A percentile compares a stretch with the other conserved stretches of the same genome.
Conservation (phyloP, 2,329 filamentous ascomycete species). For the Ilyonectria sp. region DNA sequence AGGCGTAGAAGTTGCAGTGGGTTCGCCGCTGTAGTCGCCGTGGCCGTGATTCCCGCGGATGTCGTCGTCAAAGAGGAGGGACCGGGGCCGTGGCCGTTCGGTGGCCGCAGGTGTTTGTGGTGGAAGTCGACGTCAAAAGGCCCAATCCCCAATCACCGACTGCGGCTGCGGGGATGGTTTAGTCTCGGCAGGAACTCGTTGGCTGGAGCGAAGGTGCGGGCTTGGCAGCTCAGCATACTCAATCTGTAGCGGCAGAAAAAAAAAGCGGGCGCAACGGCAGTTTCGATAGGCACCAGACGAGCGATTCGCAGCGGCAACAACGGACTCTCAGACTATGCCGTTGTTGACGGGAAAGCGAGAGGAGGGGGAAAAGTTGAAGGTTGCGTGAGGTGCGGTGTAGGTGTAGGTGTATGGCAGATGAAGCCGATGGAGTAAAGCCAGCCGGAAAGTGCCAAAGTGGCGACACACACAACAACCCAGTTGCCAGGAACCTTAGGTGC, state of each 20-base stretch:
- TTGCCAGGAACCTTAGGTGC: conserved; percentile 12
- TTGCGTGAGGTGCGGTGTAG: conserved; percentile 27
- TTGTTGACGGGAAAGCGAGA: not conserved
- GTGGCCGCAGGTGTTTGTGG: conserved; percentile 19
- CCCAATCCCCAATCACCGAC: conserved; percentile 38
- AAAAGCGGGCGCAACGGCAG: conserved; percentile 12
- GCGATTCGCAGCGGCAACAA: conserved; percentile 16
- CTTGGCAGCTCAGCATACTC: conserved; percentile 40
- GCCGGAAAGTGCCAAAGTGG: conserved; percentile 10
- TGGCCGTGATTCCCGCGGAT: not conserved
- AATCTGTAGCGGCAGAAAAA: conserved; percentile 23
- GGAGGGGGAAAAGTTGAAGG: conserved; percentile 1
- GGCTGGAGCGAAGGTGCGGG: conserved; percentile 40
- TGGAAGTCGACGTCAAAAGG: conserved; percentile 19
- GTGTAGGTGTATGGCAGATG: conserved; percentile 8
- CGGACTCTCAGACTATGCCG: conserved; percentile 1
- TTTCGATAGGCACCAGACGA: not conserved
- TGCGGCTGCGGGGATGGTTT: conserved; percentile 46
- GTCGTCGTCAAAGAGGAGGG: not conserved
- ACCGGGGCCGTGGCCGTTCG: conserved; percentile 14
- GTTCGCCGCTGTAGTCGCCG: not conserved
- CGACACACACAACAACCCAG: conserved; percentile 12
- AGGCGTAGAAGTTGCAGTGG: not conserved
- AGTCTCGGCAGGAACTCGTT: conserved; percentile 42
- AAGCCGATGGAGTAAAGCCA: conserved; percentile 12